Base-by-base conservation (phyloP, 345 rosid genomes). In the Gossypioides kirkii region DNA sequence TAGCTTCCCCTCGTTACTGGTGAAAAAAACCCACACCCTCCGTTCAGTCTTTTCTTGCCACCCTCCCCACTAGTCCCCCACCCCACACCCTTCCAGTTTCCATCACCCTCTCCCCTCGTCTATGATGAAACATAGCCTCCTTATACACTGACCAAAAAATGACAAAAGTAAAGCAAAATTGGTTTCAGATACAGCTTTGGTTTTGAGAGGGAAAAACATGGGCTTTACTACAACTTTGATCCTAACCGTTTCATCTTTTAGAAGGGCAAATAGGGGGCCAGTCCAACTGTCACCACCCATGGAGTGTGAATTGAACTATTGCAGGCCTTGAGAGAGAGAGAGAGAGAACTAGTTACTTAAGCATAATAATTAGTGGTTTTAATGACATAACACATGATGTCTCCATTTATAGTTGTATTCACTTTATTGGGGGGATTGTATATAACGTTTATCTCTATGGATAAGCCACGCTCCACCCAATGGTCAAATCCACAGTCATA, bases 1-100 rank as follows among this genome's bases (percentile, higher is more conserved):
- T 2, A 23, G 36, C 54, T 23, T 45, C 61, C 77, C 77, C 79
- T 78, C 85, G 81, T 81, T 78, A 65, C 63, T 76, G 78, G 69
- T 76, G 84, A 68, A 71, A 72, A 71, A 68, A 60, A 53, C 16
- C 73, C 50, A 69, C 26, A 58, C 22, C 23, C 18, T 62, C 68
- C 20, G 73, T 63, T 62, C 71, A 17, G 66, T 78, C 70, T 72
- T 73, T 75, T 73, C 79, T 52, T 74, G 66, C 72, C 47, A 58
- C 13, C 73, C 42, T 53, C 61, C 38, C 38, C 38, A 32, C 38
- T 1, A 32, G 38, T 3, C 3, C 42, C 18, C 7, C 38, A 32
- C 59, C 10, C 28, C n/a, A n/a, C n/a, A n/a, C 22, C 23, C 16
- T 32, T 6, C 18, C 20, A 17, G 47, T 69, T 63, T 64, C 58